Evolutionary conservation across 352 stramenopile species (phyloP).

Genomic region (Phytophthora litchii): DNA sequence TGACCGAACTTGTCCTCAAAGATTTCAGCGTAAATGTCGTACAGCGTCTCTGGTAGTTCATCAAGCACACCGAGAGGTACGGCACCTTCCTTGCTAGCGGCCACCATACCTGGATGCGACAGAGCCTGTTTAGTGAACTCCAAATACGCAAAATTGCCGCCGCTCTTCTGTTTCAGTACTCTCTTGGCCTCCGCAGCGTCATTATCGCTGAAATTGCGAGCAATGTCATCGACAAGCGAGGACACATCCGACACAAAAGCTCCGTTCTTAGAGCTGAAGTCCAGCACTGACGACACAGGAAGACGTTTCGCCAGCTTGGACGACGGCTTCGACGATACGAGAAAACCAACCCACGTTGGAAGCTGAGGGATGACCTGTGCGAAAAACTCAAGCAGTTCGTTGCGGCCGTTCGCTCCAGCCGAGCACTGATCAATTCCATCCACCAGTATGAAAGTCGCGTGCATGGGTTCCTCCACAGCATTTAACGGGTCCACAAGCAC

Average conservation of each 20-base stretch:
- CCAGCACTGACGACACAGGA: slow-evolving; percentile 69
- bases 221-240: slow-evolving; percentile 64
- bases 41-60: slow-evolving; percentile 78
- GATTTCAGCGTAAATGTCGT: slow-evolving; percentile 86
- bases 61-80: slow-evolving; percentile 70
- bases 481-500: slow-evolving; percentile 78
- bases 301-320: slow-evolving; percentile 63
- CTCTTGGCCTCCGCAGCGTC: slow-evolving; percentile 52
- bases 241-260: slow-evolving; percentile 63
- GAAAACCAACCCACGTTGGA: slow-evolving; percentile 70
- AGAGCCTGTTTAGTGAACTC: slow-evolving; percentile 83
- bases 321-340: slow-evolving; percentile 75
- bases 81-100: slow-evolving; percentile 42
- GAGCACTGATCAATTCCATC: slow-evolving; percentile 81
- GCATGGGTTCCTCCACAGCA: slow-evolving; percentile 66
- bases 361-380: slow-evolving; percentile 61
- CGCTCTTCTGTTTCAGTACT: slow-evolving; percentile 71
- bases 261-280: slow-evolving; percentile 74
- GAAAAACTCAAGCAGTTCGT: slow-evolving; percentile 78
- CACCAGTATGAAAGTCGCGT: slow-evolving; percentile 67
- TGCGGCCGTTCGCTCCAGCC: slow-evolving; percentile 37
- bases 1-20: slow-evolving; percentile 90
- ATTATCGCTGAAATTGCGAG: slow-evolving; percentile 48
- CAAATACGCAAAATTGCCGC: slow-evolving; percentile 79
- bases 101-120: slow-evolving; percentile 60